Percentiles rank a stretch among this genome's conserved stretches.
Conservation (phyloP, 208 protist genomes). For the Leishmania arabica region DNA sequence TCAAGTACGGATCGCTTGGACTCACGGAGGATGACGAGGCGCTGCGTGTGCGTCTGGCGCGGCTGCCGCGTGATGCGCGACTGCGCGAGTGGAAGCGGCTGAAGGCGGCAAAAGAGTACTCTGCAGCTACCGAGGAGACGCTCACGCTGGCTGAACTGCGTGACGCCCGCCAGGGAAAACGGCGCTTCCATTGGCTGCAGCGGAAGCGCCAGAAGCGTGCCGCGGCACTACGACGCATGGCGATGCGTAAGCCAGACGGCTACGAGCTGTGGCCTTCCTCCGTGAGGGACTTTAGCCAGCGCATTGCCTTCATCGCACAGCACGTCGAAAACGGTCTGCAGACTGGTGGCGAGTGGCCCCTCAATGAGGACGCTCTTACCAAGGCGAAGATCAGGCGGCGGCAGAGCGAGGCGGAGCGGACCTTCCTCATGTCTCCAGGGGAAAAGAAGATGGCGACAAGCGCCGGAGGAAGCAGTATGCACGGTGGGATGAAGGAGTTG, state of each 20-base stretch:
- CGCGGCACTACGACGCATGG: conserved; percentile 59
- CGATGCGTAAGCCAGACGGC: conserved; percentile 73
- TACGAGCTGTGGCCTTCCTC: conserved; percentile 75
- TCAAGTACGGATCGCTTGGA: conserved; percentile 88
- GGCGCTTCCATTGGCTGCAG: conserved; percentile 88
- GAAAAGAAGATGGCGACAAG: conserved; percentile 41
- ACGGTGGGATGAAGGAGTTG: conserved; percentile 62
- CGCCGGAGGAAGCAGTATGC: background rate
- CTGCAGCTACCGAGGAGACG: conserved; percentile 66
- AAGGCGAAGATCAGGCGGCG: conserved; percentile 55
- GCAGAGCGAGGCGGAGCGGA: conserved; percentile 60
- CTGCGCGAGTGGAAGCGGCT: conserved; percentile 73
- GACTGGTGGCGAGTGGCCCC: conserved; percentile 80
- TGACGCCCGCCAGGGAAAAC: conserved; percentile 73
- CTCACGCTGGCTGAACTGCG: conserved; percentile 79
- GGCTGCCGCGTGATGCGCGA: conserved; percentile 69
- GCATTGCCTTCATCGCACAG: conserved; percentile 86
- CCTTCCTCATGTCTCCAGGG: conserved; percentile 59
- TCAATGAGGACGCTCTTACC: conserved; percentile 57
- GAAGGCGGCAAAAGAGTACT: conserved; percentile 78
- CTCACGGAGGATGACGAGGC: conserved; percentile 90
- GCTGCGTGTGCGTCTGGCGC: conserved; percentile 72
- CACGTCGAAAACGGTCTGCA: conserved; percentile 87
- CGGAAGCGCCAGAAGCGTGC: conserved; percentile 77
- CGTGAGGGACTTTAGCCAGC: conserved; percentile 80